Evolutionary conservation across 1,139 yeast species (phyloP), one percentile per base, ranked within the genome.

Genomic region (Geotrichum citri-aurantii): DNA sequence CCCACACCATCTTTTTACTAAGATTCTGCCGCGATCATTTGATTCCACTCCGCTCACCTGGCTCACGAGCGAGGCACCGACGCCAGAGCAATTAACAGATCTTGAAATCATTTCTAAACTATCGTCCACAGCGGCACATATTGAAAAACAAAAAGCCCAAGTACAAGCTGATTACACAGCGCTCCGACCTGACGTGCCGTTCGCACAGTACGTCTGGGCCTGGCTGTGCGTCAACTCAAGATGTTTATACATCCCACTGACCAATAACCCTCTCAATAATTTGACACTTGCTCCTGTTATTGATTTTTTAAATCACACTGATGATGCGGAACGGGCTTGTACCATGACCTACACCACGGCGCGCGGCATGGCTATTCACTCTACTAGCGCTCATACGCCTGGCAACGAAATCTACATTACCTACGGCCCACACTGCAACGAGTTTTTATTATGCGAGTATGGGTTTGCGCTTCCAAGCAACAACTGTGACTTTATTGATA

Each of bases 171-270:
- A 58, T 33, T 58, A 47, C 24, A 27, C 19, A 3, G 19, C 31
- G 8, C 48, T 48, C 7, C 48, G 50, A 31, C 19, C 21, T n/a
- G 56, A 21, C 1, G 21, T 49, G 2, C 24, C 54, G 10, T 24
- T 50, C 7, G 50, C 51, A 24, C 12, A 21, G 3, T 44, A 42
- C 40, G 17, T 50, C 17, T 83, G 90, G 81, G 82, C 88, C 0
- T 92, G 97, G 95, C 77, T 88, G 65, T 85, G 93, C 68, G 88
- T 92, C 55, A 93, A 93, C 69, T 87, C 97, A 0, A 85, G 99
- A 73, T 92, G 98, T 69, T 75, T 93, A 12, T 92, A 89, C 70
- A 73, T 89, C 1, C 84, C 88, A 0, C 78, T 79, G 55, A 78
- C 81, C 52, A 58, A 64, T 47, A 72, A 68, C 51, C 73, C 59